Percentiles rank a stretch among this genome's conserved stretches.
Conservation (phyloP, 2,329 filamentous ascomycete genomes). For the Metarhizium brunneum region DNA sequence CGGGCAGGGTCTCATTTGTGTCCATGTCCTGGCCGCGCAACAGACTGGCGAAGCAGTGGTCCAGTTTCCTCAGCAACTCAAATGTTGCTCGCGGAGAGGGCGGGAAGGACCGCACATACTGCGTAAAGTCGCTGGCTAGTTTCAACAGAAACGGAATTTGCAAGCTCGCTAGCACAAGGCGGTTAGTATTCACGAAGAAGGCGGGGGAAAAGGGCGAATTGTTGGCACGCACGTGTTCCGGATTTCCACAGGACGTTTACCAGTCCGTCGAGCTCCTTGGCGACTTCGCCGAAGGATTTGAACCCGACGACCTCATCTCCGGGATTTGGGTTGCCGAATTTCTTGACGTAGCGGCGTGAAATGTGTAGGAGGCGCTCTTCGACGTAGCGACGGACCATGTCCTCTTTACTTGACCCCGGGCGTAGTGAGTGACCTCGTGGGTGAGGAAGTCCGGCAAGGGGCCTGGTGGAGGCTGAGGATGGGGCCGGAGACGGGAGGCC, state of each 20-base stretch:
- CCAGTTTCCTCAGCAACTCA: slow-evolving; percentile 64
- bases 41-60: slow-evolving; percentile 73
- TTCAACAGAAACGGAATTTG: slow-evolving; percentile 79
- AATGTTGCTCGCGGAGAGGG: slow-evolving; percentile 56
- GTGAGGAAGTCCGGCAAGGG: slow-evolving; percentile 38
- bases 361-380: slow-evolving; percentile 43
- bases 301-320: slow-evolving; percentile 43
- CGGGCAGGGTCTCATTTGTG: slow-evolving; percentile 56
- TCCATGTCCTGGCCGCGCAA: slow-evolving; percentile 58
- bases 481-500: slow-evolving; percentile 47
- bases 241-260: slow-evolving; percentile 80
- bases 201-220: not conserved
- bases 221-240: slow-evolving; percentile 62
- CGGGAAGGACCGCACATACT: slow-evolving; percentile 64
- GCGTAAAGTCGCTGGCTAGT: slow-evolving; percentile 62
- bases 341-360: slow-evolving; percentile 52
- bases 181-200: no score
- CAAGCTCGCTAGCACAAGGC: slow-evolving; percentile 49
- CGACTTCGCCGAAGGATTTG: slow-evolving; percentile 58
- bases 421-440: slow-evolving; percentile 43
- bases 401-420: slow-evolving; percentile 51
- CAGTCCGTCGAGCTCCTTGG: slow-evolving; percentile 62
- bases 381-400: slow-evolving; percentile 48
- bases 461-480: slow-evolving; percentile 34
- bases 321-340: slow-evolving; percentile 36